Evolutionary conservation across 73 alveolate genomes (phyloP).

Genomic region (Paraurostyla sp.): DNA sequence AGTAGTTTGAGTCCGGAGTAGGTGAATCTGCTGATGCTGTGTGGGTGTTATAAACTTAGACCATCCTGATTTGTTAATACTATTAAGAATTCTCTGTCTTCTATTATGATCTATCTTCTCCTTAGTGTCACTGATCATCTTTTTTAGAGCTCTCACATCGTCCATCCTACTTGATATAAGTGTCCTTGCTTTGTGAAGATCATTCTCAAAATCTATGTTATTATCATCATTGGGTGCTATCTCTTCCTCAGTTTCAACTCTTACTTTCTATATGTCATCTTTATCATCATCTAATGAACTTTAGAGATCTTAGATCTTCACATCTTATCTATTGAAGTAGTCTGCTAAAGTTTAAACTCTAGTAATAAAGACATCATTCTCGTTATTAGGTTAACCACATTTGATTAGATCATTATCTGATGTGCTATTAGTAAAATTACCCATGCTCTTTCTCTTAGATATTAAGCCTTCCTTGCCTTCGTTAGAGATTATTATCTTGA

Average conservation of each 20-base stretch:
- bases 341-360: slow-evolving; percentile 5
- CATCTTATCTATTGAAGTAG: slow-evolving; percentile 15
- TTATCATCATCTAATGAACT: too few species aligned
- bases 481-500: background rate
- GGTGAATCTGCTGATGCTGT: background rate
- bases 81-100: background rate
- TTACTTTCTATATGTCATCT: background rate
- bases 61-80: background rate
- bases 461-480: background rate
- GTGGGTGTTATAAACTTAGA: background rate
- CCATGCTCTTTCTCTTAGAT: background rate
- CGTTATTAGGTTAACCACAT: background rate
- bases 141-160: slow-evolving; percentile 1
- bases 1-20: background rate
- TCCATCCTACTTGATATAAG: slow-evolving; percentile 4
- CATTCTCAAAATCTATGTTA: background rate
- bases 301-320: too few species aligned
- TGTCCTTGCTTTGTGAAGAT: slow-evolving; percentile 11
- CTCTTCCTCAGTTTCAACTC: background rate
- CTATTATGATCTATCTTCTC: background rate
- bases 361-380: slow-evolving; percentile 13
- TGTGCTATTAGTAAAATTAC: background rate
- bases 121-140: slow-evolving; percentile 1
- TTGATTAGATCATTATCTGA: background rate
- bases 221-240: background rate